Evolutionary conservation across 139 green algal species (phyloP).

Genomic region (Haematococcus lacustris): DNA sequence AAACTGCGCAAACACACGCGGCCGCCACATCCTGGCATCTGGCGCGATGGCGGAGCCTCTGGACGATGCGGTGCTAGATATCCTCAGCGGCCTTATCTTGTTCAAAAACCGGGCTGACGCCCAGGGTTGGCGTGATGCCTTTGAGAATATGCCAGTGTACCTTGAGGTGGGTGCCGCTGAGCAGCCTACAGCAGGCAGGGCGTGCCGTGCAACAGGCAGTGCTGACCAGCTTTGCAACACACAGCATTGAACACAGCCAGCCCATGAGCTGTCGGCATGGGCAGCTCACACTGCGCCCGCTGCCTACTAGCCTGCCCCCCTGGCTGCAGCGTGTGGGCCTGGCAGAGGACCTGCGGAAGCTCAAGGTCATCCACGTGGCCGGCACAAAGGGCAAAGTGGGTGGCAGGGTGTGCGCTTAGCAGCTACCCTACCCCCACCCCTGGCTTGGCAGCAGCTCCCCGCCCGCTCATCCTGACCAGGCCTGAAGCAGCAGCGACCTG

Average conservation of each 20-base stretch:
- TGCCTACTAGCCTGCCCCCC: too few relatives aligned
- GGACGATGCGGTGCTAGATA: conserved; percentile 38
- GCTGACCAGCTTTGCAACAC: not conserved
- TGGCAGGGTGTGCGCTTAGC: not conserved
- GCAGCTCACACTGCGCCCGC: too few relatives aligned
- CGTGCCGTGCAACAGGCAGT: not conserved
- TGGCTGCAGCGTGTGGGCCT: conserved; percentile 63
- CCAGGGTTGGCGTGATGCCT: conserved; percentile 55
- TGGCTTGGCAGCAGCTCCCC: too few relatives aligned
- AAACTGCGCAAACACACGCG: too few relatives aligned
- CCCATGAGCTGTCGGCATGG: too few relatives aligned
- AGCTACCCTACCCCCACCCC: too few relatives aligned
- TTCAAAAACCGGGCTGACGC: conserved; percentile 45
- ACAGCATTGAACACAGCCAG: not conserved
- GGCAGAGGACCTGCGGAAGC: conserved; percentile 35
- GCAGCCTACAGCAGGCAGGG: not conserved
- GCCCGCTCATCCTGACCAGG: too few relatives aligned
- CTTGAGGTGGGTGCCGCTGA: conserved; percentile 43
- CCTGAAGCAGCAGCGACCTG: not conserved
- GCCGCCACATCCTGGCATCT: too few relatives aligned
- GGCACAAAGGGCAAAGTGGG: conserved; percentile 87
- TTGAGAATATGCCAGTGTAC: conserved; percentile 66
- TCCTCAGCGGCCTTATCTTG: conserved; percentile 57
- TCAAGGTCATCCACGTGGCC: conserved; percentile 81
- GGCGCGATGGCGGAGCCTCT: conserved; percentile 1